Base-by-base conservation (phyloP, 192 early-diverging fungal species). In the Diversispora eburnea region DNA sequence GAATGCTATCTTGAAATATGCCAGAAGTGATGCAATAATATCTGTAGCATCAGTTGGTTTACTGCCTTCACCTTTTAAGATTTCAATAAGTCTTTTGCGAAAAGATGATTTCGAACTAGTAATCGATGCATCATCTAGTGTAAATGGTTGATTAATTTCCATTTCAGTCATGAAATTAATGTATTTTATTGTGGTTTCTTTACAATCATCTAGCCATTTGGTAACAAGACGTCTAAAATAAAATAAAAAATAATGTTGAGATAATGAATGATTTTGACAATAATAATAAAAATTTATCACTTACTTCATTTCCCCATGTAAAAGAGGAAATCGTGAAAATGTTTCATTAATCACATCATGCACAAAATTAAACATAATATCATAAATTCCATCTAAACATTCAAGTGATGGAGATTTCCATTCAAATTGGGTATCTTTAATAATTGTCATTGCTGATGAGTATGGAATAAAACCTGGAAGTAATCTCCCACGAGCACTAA, bases 371-470 rank as follows among this genome's bases (percentile, higher is more conserved):
- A 19, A 12, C 48, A 69, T 55, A 42, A 69, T 51, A 8, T 39
- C 15, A 55, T 69, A 12, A 55, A 69, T 56, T 4, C 33, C 25
- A 54, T 69, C 5, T 55, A 69, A 55, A 55, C 67, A 69, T 10
- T 25, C 13, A n/a, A n/a, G 0, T 17, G 67, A 48, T 51, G 67
- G 67, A 0, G 47, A 15, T 54, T 55, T 25, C 67, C 67, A 69
- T 13, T 43, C 41, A 17, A 20, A 39, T 39, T 69, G n/a, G 17
- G 15, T 20, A 3, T 56, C 48, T 8, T 43, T 51, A 8, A 69
- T 69, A 8, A 51, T 6, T 8, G 0, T 43, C 4, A 41, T 10
- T 3, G 22, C 67, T 8, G 20, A 2, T 42, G 49, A 54, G n/a
- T 52, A 69, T 2, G 67, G 67, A 17, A 56, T 69, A 9, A 49